Percentiles rank a stretch among this genome's conserved stretches.
phyloP scores from a whole-genome alignment of 2,329 filamentous ascomycete genomes.

The Beauveria rudraprayagi region DNA sequence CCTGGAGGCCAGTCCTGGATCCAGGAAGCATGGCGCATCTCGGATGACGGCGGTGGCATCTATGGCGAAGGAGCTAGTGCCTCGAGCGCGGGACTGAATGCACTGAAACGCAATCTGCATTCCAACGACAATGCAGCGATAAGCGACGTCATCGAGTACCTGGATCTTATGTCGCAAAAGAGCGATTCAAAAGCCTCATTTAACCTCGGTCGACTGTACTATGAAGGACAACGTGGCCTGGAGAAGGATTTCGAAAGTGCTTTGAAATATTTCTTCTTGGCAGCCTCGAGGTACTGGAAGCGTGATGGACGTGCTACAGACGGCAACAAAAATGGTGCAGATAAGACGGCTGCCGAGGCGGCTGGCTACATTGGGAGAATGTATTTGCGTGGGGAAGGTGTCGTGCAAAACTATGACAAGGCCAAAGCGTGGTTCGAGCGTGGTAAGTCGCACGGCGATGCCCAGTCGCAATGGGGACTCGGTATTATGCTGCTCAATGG shows the following conservation, averaged over 20 bases:
- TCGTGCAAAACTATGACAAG: conserved; percentile 67
- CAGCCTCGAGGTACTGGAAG: conserved; percentile 75
- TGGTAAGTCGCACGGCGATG: conserved; percentile 66
- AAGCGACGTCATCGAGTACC: conserved; percentile 89
- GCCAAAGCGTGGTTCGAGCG: conserved; percentile 79
- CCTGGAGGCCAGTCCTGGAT: conserved; percentile 77
- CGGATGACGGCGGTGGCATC: conserved; percentile 83
- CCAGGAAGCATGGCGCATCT: conserved; percentile 73
- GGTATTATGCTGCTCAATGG: conserved; percentile 79
- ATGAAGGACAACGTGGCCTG: conserved; percentile 73
- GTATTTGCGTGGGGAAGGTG: conserved; percentile 80
- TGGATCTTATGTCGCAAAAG: conserved; percentile 83
- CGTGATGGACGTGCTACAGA: conserved; percentile 67
- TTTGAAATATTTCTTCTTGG: conserved; percentile 71
- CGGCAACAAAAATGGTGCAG: conserved; percentile 60
- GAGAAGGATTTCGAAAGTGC: conserved; percentile 66
- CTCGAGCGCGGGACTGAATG: conserved; percentile 77
- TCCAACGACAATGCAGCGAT: conserved; percentile 79
- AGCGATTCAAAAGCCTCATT: conserved; percentile 83
- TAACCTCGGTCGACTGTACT: conserved; percentile 77
- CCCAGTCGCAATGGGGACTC: conserved; percentile 76
- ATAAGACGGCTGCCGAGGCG: conserved; percentile 73
- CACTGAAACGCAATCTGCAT: conserved; percentile 61
- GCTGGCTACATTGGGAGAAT: conserved; percentile 84
- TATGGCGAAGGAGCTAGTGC: conserved; percentile 94